Evolutionary conservation across 2,329 filamentous ascomycete genomes (phyloP).

Genomic region (Dactylellina cionopaga): DNA sequence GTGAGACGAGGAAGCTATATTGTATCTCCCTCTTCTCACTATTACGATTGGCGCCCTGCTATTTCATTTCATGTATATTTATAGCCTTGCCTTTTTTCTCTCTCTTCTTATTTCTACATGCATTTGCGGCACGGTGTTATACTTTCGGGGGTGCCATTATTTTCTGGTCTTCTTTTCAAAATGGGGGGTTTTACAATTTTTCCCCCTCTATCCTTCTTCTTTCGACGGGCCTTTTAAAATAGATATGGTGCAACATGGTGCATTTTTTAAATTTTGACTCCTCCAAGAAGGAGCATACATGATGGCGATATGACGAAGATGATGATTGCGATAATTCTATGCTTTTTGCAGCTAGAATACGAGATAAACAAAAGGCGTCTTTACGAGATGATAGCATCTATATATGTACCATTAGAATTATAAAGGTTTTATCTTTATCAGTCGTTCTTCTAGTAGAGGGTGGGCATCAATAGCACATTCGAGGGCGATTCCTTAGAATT

Average conservation of each 20-base stretch:
- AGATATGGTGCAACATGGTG: conserved; percentile 24
- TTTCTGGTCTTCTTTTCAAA: background rate
- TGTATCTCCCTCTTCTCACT: background rate
- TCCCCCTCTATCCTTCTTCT: background rate
- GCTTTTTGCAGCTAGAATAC: too few species aligned
- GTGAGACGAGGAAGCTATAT: background rate
- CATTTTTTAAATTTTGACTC: background rate
- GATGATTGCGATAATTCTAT: background rate
- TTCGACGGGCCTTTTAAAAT: conserved; percentile 12
- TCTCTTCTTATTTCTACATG: background rate
- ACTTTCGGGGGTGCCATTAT: background rate
- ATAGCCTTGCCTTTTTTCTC: background rate
- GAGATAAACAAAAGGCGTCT: too few species aligned
- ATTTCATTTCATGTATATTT: conserved; percentile 8
- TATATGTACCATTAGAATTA: too few species aligned
- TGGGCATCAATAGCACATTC: too few species aligned
- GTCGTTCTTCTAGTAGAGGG: too few species aligned
- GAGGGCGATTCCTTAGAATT: too few species aligned
- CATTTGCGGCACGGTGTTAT: conserved; percentile 12
- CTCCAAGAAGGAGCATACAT: background rate
- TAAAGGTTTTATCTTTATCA: too few species aligned
- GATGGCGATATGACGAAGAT: conserved; percentile 1
- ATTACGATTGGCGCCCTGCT: background rate
- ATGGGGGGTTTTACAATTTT: background rate
- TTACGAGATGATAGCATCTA: too few species aligned